These are phyloP conservation scores for Hyphopichia pseudoburtonii DNA, from an alignment of 1,139 yeast genomes.

Conservation along the genomic window DNA sequence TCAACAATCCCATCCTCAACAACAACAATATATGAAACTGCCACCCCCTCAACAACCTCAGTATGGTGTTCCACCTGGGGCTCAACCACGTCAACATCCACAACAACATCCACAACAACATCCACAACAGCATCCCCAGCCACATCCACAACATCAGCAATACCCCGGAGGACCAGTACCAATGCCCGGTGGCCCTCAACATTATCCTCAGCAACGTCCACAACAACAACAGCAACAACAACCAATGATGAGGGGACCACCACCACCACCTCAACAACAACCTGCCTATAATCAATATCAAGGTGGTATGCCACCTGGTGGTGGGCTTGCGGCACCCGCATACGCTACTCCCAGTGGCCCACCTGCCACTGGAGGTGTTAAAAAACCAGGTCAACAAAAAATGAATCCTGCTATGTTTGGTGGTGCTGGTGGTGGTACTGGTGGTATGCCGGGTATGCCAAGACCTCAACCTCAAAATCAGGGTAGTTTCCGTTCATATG, in stretches of 20 bases:
- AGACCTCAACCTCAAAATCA: slow-evolving; percentile 13
- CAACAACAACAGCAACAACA: neutral
- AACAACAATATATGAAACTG: slow-evolving; percentile 1
- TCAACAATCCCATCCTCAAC: slow-evolving; percentile 5
- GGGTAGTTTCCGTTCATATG: slow-evolving; percentile 11
- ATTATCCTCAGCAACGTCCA: slow-evolving; percentile 2
- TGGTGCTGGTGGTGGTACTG: neutral
- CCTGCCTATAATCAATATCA: slow-evolving; percentile 9
- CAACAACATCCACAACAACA: slow-evolving; percentile 7
- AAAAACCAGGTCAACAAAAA: slow-evolving; percentile 1
- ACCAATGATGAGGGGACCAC: slow-evolving; percentile 1
- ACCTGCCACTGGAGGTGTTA: neutral
- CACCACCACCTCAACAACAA: slow-evolving; percentile 6
- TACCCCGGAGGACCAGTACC: slow-evolving; percentile 3
- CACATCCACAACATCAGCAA: slow-evolving; percentile 6
- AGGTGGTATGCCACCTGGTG: neutral
- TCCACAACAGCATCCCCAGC: slow-evolving; percentile 11
- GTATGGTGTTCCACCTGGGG: slow-evolving; percentile 3
- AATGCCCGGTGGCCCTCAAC: slow-evolving; percentile 7
- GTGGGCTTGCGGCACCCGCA: neutral
- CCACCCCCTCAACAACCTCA: slow-evolving; percentile 3
- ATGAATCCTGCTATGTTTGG: neutral
- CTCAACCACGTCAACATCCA: slow-evolving; percentile 6
- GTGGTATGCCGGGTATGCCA: slow-evolving; percentile 4
- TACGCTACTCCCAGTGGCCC: neutral